Evolutionary conservation across 75 land plant genomes (phyloP).

Genomic region (Sequoiadendron giganteum): DNA sequence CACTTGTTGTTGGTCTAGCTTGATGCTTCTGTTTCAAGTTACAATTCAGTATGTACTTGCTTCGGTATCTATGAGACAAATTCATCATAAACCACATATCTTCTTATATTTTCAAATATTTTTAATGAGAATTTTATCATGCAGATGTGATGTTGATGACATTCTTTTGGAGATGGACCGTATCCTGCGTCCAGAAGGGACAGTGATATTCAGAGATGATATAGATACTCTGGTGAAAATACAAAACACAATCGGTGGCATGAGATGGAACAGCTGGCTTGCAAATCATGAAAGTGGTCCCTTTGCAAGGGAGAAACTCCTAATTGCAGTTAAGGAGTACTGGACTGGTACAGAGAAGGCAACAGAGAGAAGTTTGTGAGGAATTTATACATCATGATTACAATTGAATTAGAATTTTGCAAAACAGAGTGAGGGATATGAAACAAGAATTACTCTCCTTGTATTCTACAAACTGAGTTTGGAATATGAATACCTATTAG

Average conservation of each 20-base stretch:
- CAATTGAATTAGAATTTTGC: background rate
- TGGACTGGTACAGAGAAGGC: conserved; percentile 68
- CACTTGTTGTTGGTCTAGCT: background rate
- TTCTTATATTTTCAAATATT: background rate
- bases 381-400: background rate
- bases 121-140: background rate
- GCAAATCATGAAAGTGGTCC: conserved; percentile 87
- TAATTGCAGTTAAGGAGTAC: conserved; percentile 72
- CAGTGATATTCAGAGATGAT: conserved; percentile 67
- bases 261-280: conserved; percentile 78
- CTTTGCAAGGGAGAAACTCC: conserved; percentile 75
- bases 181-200: conserved; percentile 84
- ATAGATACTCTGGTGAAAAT: conserved; percentile 70
- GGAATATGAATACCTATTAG: background rate
- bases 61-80: background rate
- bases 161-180: conserved; percentile 92
- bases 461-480: background rate
- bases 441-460: conserved; percentile 5
- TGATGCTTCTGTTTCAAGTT: background rate
- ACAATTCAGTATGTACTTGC: background rate
- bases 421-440: background rate
- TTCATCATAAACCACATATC: background rate
- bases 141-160: conserved; percentile 78
- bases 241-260: conserved; percentile 43
- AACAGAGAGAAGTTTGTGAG: conserved; percentile 18